These are phyloP conservation scores for Exophiala dermatitidis DNA, from an alignment of 2,329 filamentous ascomycete genomes.

Conservation along the genomic window DNA sequence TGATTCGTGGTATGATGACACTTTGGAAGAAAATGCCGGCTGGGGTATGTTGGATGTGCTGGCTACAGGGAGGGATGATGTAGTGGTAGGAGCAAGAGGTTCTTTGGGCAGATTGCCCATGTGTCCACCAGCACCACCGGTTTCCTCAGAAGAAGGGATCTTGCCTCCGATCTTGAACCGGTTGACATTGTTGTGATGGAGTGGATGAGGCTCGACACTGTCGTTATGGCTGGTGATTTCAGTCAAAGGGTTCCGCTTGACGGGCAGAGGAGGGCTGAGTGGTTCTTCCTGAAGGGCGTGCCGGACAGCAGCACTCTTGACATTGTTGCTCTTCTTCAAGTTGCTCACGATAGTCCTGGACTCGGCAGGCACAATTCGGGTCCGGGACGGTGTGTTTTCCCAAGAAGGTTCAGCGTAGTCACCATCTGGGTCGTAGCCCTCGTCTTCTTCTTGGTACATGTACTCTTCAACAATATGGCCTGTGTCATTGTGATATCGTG, in stretches of 20 bases:
- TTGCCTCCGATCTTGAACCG: slow-evolving; percentile 12
- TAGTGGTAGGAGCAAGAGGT: neutral
- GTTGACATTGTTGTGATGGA: slow-evolving; percentile 2
- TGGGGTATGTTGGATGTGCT: slow-evolving; percentile 1
- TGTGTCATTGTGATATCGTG: neutral
- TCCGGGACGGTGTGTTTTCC: slow-evolving; percentile 18
- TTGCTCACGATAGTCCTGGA: neutral
- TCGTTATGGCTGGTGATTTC: neutral
- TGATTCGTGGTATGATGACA: slow-evolving; percentile 20
- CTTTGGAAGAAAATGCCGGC: slow-evolving; percentile 19
- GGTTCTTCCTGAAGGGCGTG: neutral
- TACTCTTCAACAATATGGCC: neutral
- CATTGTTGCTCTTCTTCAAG: neutral
- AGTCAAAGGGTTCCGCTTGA: slow-evolving; percentile 4
- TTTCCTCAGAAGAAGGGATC: no score
- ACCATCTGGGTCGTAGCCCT: slow-evolving; percentile 15
- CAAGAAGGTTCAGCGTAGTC: slow-evolving; percentile 9
- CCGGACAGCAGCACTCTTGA: neutral
- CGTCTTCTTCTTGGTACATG: slow-evolving; percentile 1
- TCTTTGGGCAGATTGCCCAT: neutral
- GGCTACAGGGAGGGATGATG: neutral
- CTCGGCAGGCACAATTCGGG: slow-evolving; percentile 1
- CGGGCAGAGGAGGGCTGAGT: slow-evolving; percentile 1
- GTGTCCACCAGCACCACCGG: neutral
- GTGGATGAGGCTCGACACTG: neutral